Conservation (phyloP, 192 early-diverging fungal genomes). For the Dissophora ornata region DNA sequence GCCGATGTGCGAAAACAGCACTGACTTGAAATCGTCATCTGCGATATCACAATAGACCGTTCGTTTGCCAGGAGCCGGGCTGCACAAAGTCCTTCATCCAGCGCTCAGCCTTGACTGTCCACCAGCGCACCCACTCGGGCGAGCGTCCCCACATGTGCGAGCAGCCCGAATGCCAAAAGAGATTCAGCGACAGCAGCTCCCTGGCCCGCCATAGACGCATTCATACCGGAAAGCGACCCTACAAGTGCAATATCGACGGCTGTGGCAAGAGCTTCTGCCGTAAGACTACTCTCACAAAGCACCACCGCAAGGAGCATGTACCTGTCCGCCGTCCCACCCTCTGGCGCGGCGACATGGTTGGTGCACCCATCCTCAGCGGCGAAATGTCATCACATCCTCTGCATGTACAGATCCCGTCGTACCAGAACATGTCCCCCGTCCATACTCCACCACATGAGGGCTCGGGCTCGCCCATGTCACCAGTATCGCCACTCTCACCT, state of each 20-base stretch:
- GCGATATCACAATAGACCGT: constrained; percentile 63
- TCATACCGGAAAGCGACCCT: constrained; percentile 77
- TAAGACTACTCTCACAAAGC: constrained; percentile 67
- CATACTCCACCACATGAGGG: constrained; percentile 42
- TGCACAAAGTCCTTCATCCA: constrained; percentile 88
- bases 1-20: no score
- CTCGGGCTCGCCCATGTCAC: constrained; percentile 31
- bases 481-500: constrained; percentile 41
- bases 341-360: constrained; percentile 32
- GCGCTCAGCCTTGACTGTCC: constrained; percentile 84
- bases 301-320: constrained; percentile 55
- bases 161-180: constrained; percentile 76
- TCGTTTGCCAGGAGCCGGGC: constrained; percentile 67
- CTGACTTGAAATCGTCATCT: no score
- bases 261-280: constrained; percentile 65
- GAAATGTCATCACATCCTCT: constrained; percentile 15
- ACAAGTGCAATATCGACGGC: constrained; percentile 59
- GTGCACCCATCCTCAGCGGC: constrained; percentile 1
- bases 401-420: constrained; percentile 44
- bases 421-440: constrained; percentile 33
- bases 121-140: constrained; percentile 82
- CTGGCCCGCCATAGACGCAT: constrained; percentile 78
- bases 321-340: constrained; percentile 12
- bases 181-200: constrained; percentile 84
- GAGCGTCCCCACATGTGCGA: constrained; percentile 80